Percentiles rank a stretch among this genome's conserved stretches.
phyloP scores from a whole-genome alignment of 306 rosid genomes.

The Adenanthera pavonina region DNA sequence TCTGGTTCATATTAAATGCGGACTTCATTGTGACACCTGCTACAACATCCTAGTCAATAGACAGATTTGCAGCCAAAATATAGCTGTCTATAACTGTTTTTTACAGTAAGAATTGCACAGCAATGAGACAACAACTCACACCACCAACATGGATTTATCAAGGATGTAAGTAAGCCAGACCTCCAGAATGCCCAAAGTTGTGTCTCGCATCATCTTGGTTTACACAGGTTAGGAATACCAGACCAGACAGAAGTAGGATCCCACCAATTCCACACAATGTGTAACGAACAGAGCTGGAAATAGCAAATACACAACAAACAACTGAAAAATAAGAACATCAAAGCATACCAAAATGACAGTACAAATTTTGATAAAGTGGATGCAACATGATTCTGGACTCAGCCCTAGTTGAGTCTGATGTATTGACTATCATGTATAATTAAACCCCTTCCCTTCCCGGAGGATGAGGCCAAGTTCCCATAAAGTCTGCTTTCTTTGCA shows the following conservation, averaged over 20 bases:
- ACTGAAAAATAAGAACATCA: background rate
- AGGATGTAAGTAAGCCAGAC: constrained; percentile 47
- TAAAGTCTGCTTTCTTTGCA: constrained; percentile 14
- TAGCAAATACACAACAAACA: constrained; percentile 31
- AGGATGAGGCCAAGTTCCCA: constrained; percentile 2
- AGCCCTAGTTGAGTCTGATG: background rate
- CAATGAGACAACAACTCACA: constrained; percentile 9
- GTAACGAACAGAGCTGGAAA: constrained; percentile 66
- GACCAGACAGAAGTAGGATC: constrained; percentile 61
- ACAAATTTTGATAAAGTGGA: constrained; percentile 3
- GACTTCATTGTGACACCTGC: background rate
- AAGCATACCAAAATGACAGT: constrained; percentile 19
- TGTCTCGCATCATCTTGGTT: constrained; percentile 94
- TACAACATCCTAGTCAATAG: background rate
- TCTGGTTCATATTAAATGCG: background rate
- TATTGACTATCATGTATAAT: background rate
- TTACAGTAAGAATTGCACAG: too few species aligned
- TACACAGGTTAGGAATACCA: constrained; percentile 69
- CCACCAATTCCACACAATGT: constrained; percentile 77
- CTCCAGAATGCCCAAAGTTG: constrained; percentile 90
- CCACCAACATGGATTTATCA: constrained; percentile 11
- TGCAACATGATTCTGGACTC: background rate
- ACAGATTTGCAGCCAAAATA: constrained; percentile 10
- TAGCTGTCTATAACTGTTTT: background rate
- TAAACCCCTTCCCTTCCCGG: background rate